Conservation (phyloP, 148 eudicot genomes). For the Diospyros lotus region DNA sequence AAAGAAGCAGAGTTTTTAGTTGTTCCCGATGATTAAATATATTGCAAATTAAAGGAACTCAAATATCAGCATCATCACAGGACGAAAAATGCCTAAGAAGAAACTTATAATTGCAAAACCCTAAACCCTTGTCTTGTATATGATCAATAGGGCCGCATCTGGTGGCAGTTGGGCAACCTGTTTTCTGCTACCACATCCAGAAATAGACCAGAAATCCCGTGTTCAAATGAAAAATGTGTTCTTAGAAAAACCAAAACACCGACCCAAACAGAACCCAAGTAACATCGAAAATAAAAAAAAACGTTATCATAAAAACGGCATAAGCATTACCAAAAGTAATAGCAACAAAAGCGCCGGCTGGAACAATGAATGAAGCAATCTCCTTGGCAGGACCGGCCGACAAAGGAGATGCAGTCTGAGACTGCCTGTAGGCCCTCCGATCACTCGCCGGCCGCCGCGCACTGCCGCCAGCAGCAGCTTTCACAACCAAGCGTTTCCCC, state of each 20-base stretch:
- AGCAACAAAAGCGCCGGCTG: conserved; percentile 56
- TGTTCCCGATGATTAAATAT: no score
- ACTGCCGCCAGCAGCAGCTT: conserved; percentile 29
- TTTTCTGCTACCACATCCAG: no score
- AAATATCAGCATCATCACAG: no score
- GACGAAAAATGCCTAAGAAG: no score
- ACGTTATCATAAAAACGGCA: not conserved
- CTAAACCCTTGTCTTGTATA: not conserved
- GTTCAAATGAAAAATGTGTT: not conserved
- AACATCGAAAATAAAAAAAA: not conserved
- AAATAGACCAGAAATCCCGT: no score
- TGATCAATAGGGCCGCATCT: not conserved
- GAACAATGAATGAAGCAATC: conserved; percentile 49
- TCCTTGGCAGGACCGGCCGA: conserved; percentile 32
- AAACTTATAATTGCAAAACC: not conserved
- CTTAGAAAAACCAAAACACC: not conserved
- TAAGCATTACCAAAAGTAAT: conserved; percentile 52
- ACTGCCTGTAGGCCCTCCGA: conserved; percentile 58
- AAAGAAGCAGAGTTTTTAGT: no score
- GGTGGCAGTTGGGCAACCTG: no score
- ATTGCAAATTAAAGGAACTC: no score
- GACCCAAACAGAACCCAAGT: not conserved
- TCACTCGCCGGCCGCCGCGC: conserved; percentile 20
- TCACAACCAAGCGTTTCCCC: conserved; percentile 20
- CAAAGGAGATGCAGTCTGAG: conserved; percentile 43